Percentiles rank a stretch among this genome's conserved stretches.
These are phyloP conservation scores for Wallacemonas rigidus DNA, from an alignment of 208 protist genomes.

Conservation along the genomic window DNA sequence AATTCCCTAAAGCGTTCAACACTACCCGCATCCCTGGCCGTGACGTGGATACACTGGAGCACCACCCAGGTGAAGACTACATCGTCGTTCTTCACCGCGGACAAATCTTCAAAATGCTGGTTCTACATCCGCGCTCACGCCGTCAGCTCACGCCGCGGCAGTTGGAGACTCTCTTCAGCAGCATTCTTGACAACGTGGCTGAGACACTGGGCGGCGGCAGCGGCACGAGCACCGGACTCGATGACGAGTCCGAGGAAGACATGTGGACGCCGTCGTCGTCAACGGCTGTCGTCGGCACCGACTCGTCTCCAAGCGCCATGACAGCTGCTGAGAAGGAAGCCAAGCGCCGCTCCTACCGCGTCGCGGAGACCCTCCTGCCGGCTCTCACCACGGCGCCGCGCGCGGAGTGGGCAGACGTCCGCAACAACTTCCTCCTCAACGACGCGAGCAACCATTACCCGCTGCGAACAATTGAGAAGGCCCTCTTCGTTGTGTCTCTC, in stretches of 20 bases:
- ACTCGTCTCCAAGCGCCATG: slow-evolving; percentile 41
- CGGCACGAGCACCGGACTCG: slow-evolving; percentile 23
- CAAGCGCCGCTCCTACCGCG: slow-evolving; percentile 41
- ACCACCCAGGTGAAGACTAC: slow-evolving; percentile 62
- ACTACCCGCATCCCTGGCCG: slow-evolving; percentile 84
- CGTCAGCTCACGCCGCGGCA: slow-evolving; percentile 58
- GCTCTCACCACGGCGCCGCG: slow-evolving; percentile 69
- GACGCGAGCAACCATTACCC: slow-evolving; percentile 66
- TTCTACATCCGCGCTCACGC: slow-evolving; percentile 50
- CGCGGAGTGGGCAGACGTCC: slow-evolving; percentile 74
- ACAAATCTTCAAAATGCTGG: slow-evolving; percentile 60
- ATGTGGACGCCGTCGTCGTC: background rate
- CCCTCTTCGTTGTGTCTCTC: slow-evolving; percentile 79
- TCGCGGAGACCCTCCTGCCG: slow-evolving; percentile 60
- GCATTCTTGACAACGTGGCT: slow-evolving; percentile 37
- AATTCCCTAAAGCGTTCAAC: slow-evolving; percentile 83
- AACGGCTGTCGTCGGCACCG: slow-evolving; percentile 10
- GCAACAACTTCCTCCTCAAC: slow-evolving; percentile 65
- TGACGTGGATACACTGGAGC: slow-evolving; percentile 68
- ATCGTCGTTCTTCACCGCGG: slow-evolving; percentile 76
- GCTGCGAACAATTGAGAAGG: slow-evolving; percentile 71
- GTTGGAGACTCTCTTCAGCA: slow-evolving; percentile 50
- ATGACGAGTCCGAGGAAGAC: slow-evolving; percentile 54
- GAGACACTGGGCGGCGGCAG: slow-evolving; percentile 45
- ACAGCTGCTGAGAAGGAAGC: slow-evolving; percentile 25